phyloP scores from a whole-genome alignment of 2,329 filamentous ascomycete species.

The Neopestalotiopsis sp. region DNA sequence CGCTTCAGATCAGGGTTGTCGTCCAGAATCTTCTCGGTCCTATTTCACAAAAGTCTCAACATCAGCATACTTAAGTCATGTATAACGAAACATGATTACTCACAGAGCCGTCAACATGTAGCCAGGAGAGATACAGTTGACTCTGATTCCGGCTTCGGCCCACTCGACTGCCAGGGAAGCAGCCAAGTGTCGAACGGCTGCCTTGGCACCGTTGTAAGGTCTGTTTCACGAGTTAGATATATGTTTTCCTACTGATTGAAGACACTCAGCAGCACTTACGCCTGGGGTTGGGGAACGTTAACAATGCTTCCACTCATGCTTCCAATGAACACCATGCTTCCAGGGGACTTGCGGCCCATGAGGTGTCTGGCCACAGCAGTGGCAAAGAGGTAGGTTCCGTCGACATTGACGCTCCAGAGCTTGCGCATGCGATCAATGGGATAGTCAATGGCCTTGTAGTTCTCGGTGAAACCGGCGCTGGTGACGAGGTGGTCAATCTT shows the following conservation, averaged over 20 bases:
- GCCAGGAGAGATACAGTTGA: conserved; percentile 94
- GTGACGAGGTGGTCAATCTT: conserved; percentile 93
- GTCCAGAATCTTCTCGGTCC: conserved; percentile 91
- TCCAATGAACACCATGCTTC: conserved; percentile 92
- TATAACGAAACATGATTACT: conserved; percentile 43
- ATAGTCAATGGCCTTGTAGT: conserved; percentile 90
- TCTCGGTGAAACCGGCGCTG: conserved; percentile 96
- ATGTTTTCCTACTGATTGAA: neutral
- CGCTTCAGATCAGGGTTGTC: conserved; percentile 89
- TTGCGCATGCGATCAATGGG: conserved; percentile 90
- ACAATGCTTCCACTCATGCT: conserved; percentile 95
- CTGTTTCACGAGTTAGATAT: conserved; percentile 34
- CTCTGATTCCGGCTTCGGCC: conserved; percentile 85
- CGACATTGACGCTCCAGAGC: conserved; percentile 93
- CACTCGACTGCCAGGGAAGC: conserved; percentile 92
- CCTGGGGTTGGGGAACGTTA: conserved; percentile 94
- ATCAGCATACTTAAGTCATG: conserved; percentile 17
- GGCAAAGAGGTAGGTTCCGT: conserved; percentile 89
- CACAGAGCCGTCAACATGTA: conserved; percentile 96
- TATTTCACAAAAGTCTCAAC: conserved; percentile 41
- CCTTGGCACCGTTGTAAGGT: conserved; percentile 93
- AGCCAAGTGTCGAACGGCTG: conserved; percentile 87
- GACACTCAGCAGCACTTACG: conserved; percentile 45
- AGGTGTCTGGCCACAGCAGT: conserved; percentile 85
- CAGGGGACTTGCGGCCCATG: conserved; percentile 78